Conservation (phyloP, 2,329 filamentous ascomycete species). For the Phyllosticta citriasiana region DNA sequence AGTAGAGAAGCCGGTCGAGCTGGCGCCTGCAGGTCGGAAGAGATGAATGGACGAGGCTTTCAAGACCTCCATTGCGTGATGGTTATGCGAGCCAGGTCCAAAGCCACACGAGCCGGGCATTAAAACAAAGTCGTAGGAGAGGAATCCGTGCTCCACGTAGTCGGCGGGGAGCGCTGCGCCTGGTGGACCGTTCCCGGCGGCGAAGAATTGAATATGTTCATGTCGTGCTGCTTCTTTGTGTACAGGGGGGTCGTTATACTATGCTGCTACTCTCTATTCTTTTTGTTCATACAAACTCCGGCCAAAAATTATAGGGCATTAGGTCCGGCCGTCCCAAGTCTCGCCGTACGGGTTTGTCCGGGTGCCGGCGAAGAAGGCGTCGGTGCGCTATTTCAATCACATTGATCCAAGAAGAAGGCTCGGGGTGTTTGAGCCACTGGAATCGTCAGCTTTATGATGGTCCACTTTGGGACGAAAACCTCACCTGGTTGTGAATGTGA, state of each 20-base stretch:
- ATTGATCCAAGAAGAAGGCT: conserved; percentile 47
- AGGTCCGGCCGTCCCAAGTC: conserved; percentile 40
- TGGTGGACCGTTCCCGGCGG: not conserved
- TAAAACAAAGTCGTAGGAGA: not conserved
- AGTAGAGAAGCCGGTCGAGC: not conserved
- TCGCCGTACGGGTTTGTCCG: conserved; percentile 45
- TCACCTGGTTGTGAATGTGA: conserved; percentile 48
- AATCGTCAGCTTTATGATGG: not conserved
- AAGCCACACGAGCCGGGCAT: not conserved
- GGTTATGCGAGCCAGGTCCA: not conserved
- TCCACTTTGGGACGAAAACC: conserved; percentile 12
- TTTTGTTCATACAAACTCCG: conserved; percentile 37
- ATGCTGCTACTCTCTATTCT: not conserved
- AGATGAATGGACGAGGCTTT: no score
- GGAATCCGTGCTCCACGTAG: not conserved
- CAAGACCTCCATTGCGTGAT: not conserved
- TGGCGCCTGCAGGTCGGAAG: no score
- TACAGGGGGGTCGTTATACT: not conserved
- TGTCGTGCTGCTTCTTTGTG: not conserved
- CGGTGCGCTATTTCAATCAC: conserved; percentile 43
- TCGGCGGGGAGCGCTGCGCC: not conserved
- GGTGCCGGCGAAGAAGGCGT: conserved; percentile 42
- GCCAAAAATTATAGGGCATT: conserved; percentile 40
- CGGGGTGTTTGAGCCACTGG: conserved; percentile 46
- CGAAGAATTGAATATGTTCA: not conserved